phyloP scores from a whole-genome alignment of 176 grass and related monocot genomes.

The Eleusine coracana region DNA sequence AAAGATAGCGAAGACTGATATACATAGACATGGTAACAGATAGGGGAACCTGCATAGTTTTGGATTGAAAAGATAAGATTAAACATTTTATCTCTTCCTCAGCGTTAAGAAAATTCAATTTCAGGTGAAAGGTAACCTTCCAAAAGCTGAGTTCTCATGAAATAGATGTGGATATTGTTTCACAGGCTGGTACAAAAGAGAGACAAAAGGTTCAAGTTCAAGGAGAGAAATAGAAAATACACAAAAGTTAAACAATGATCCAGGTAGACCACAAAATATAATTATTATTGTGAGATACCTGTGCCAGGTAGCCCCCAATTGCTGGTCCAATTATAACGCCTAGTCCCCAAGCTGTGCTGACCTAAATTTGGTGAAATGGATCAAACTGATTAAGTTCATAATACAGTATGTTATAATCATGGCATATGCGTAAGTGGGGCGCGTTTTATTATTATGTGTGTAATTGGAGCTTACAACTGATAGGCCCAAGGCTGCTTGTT shows the following conservation, averaged over 20 bases:
- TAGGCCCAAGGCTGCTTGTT: slow-evolving; percentile 71
- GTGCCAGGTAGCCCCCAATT: slow-evolving; percentile 79
- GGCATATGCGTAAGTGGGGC: neutral
- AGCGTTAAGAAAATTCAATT: neutral
- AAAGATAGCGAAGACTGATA: slow-evolving; percentile 57
- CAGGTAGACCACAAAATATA: neutral
- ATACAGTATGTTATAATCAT: no score
- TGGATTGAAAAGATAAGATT: neutral
- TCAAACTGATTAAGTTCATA: neutral
- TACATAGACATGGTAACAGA: slow-evolving; percentile 71
- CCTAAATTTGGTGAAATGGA: slow-evolving; percentile 20
- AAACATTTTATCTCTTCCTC: neutral
- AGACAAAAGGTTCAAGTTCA: neutral
- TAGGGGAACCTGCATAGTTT: slow-evolving; percentile 74
- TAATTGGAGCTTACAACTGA: slow-evolving; percentile 53
- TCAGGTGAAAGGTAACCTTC: slow-evolving; percentile 41
- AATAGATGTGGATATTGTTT: slow-evolving; percentile 77
- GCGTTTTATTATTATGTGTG: neutral
- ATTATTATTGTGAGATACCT: slow-evolving; percentile 32
- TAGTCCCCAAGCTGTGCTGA: slow-evolving; percentile 59
- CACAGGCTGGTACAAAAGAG: slow-evolving; percentile 46
- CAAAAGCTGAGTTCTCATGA: slow-evolving; percentile 53
- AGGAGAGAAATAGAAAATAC: neutral
- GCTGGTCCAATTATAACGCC: slow-evolving; percentile 77
- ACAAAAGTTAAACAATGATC: neutral